Evolutionary conservation across 2,329 filamentous ascomycete genomes (phyloP).

Genomic region (Drechslerella coelobrocha): DNA sequence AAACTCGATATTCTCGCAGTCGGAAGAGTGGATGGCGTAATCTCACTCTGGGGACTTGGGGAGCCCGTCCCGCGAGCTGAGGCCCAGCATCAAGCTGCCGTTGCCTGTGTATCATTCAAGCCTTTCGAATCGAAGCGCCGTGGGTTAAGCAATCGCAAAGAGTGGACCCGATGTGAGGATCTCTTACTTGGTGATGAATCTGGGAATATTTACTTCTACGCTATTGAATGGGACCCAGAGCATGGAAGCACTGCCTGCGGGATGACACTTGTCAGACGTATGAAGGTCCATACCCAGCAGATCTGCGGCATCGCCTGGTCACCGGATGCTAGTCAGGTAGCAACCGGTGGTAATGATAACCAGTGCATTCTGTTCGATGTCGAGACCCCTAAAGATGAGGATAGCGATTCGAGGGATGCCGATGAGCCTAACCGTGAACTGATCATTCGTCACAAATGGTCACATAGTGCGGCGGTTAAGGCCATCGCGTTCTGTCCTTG

Average conservation of each 20-base stretch:
- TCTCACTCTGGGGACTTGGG: slow-evolving; percentile 79
- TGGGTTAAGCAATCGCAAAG: slow-evolving; percentile 62
- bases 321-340: slow-evolving; percentile 75
- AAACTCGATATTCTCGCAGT: slow-evolving; percentile 81
- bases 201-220: slow-evolving; percentile 85
- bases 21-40: slow-evolving; percentile 76
- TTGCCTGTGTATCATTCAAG: slow-evolving; percentile 83
- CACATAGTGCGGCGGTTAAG: slow-evolving; percentile 87
- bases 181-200: slow-evolving; percentile 83
- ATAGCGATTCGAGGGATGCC: slow-evolving; percentile 54
- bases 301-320: slow-evolving; percentile 95
- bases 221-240: slow-evolving; percentile 75
- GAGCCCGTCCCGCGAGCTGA: slow-evolving; percentile 75
- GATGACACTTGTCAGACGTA: slow-evolving; percentile 69
- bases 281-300: slow-evolving; percentile 82
- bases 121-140: slow-evolving; percentile 64
- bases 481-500: slow-evolving; percentile 97
- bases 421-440: slow-evolving; percentile 60
- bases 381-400: slow-evolving; percentile 55
- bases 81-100: slow-evolving; percentile 71
- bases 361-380: slow-evolving; percentile 80
- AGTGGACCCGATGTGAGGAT: slow-evolving; percentile 69
- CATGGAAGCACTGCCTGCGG: slow-evolving; percentile 57
- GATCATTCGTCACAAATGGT: slow-evolving; percentile 72
- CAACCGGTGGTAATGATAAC: slow-evolving; percentile 93